A percentile compares a stretch with the other conserved stretches of the same genome.
phyloP scores from a whole-genome alignment of 495 filamentous ascomycete species.

The Penicillium macrosclerotiorum region DNA sequence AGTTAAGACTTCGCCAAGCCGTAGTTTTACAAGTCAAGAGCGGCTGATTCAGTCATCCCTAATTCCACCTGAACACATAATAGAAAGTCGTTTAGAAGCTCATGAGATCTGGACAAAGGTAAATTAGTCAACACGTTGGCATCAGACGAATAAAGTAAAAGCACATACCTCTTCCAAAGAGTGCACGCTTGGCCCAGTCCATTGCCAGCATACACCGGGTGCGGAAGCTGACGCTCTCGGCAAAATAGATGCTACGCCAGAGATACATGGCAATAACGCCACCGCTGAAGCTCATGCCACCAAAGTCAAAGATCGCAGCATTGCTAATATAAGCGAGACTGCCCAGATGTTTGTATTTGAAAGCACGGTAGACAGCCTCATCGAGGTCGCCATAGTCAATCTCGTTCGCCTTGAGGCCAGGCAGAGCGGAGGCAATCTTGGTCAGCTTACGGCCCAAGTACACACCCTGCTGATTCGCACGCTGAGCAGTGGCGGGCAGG shows the following conservation, averaged over 20 bases:
- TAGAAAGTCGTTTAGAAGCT: slow-evolving; percentile 49
- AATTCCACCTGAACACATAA: neutral
- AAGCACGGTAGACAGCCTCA: slow-evolving; percentile 90
- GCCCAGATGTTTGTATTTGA: slow-evolving; percentile 90
- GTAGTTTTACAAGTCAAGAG: neutral
- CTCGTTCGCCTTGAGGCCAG: slow-evolving; percentile 75
- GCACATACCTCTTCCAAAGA: slow-evolving; percentile 91
- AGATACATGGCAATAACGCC: slow-evolving; percentile 93
- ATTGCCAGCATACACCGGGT: slow-evolving; percentile 90
- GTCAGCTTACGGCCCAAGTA: slow-evolving; percentile 95
- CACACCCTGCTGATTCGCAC: slow-evolving; percentile 92
- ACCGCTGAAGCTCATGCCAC: slow-evolving; percentile 74
- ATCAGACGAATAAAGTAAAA: neutral
- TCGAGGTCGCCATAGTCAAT: slow-evolving; percentile 88
- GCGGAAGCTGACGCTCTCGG: slow-evolving; percentile 91
- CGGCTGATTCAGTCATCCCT: too few species aligned
- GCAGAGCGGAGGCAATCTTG: slow-evolving; percentile 77
- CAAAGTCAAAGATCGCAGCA: slow-evolving; percentile 87
- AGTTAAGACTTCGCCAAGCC: neutral
- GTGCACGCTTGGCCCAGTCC: slow-evolving; percentile 94
- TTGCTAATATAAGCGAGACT: slow-evolving; percentile 96
- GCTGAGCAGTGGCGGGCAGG: slow-evolving; percentile 87
- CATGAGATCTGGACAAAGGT: slow-evolving; percentile 55
- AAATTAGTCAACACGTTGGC: neutral
- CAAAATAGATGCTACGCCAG: slow-evolving; percentile 96